Base-by-base conservation (phyloP, 164 flowering plant species). In the Tetrastigma voinierianum region DNA sequence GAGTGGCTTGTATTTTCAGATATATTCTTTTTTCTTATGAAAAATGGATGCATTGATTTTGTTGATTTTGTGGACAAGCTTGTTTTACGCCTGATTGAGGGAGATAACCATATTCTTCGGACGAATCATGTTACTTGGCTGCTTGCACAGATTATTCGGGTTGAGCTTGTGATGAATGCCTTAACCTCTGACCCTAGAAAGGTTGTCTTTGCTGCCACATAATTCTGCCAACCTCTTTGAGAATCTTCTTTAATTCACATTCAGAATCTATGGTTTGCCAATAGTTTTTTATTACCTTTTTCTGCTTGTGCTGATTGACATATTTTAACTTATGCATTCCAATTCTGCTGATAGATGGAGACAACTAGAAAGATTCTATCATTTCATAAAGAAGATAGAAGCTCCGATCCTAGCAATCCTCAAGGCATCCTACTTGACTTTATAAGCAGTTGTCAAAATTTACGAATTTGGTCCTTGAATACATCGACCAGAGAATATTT, bases 1-100 rank as follows among this genome's bases (percentile, higher is more conserved):
- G 99, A 96, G 72, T 96, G 99, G 99, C 95, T 89, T 55, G 83
- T 79, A 69, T 91, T 91, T 78, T 81, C 95, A n/a, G 99, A 96
- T 74, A 68, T 93, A 40, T 91, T 89, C 80, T 86, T 70, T 78
- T 91, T 90, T 72, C 89, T 93, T 21, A 78, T 86, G 83, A 96
- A 96, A 82, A 90, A 87, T 82, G 98, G 99, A 40, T 91, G 97
- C 71, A 81, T 93, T 70, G 99, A 96, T 79, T 96, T 96, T 85
- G 86, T 88, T 77, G 98, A 93, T 74, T 91, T 93, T 83, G 90
- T 96, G 80, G 97, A 91, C 70, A 91, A 96, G 81, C 89, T 96
- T 70, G 88, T 83, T 62, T 66, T 77, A 51, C 84, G 95, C 48
- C 83, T 91, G 53, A 72, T 78, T 24, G 90, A 83, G 53, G 83